phyloP scores from a whole-genome alignment of 1,284 basidiomycete species.

The Cutaneotrichosporon sp. region DNA sequence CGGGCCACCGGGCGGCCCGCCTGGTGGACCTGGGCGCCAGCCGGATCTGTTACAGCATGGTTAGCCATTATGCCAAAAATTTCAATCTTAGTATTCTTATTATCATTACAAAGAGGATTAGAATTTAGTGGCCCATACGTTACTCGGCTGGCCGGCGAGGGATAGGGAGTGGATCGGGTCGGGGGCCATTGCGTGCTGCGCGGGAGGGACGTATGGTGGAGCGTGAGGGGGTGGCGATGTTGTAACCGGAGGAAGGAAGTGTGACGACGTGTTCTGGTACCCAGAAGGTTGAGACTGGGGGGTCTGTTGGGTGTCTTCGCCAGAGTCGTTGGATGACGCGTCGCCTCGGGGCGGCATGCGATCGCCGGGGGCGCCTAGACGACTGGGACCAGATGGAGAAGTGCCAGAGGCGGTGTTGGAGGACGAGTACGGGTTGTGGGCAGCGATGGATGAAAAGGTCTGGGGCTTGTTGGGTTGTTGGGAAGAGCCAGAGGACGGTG shows the following conservation, averaged over 20 bases:
- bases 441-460: slow-evolving; percentile 32
- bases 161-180: slow-evolving; percentile 45
- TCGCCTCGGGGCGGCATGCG: slow-evolving; percentile 13
- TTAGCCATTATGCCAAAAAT: too few species aligned
- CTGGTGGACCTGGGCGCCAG: slow-evolving; percentile 23
- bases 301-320: slow-evolving; percentile 20
- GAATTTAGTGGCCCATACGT: too few species aligned
- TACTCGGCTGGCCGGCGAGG: slow-evolving; percentile 16
- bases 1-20: slow-evolving; percentile 14
- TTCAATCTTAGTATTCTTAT: too few species aligned
- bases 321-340: slow-evolving; percentile 12
- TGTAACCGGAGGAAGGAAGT: slow-evolving; percentile 41
- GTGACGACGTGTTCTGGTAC: slow-evolving; percentile 16
- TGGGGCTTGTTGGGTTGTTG: slow-evolving; percentile 27
- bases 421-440: slow-evolving; percentile 21
- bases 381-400: slow-evolving; percentile 17
- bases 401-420: slow-evolving; percentile 27
- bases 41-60: too few species aligned
- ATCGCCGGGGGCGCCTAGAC: slow-evolving; percentile 1
- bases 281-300: slow-evolving; percentile 16
- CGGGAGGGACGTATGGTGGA: slow-evolving; percentile 47
- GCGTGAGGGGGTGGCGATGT: slow-evolving; percentile 48
- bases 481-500: slow-evolving; percentile 39
- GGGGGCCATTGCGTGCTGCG: slow-evolving; percentile 50
- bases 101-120: too few species aligned